Conservation (phyloP, 148 eudicot genomes). For the Amaranthus hypochondriacus region DNA sequence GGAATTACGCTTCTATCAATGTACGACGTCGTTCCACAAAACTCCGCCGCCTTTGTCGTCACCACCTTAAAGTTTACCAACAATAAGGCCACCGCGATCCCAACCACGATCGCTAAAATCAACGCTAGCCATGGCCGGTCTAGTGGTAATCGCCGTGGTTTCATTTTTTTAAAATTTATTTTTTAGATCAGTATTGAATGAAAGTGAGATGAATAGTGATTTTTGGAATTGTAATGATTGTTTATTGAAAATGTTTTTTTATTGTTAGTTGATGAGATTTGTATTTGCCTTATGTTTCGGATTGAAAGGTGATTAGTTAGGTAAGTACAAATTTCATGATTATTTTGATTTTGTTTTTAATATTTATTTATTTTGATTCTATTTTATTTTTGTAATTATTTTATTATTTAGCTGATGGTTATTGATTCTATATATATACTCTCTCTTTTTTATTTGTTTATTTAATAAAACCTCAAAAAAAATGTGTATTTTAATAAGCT, state of each 20-base stretch:
- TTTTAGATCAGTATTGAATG: neutral
- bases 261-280: conserved; percentile 22
- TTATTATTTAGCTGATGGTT: neutral
- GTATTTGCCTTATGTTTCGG: conserved; percentile 22
- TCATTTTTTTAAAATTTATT: conserved; percentile 4
- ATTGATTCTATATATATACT: too few relatives aligned
- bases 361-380: neutral
- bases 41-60: conserved; percentile 10
- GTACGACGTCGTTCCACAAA: conserved; percentile 1
- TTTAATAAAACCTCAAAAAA: too few relatives aligned
- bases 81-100: conserved; percentile 10
- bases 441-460: too few relatives aligned
- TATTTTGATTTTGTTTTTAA: neutral
- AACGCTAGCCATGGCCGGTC: conserved; percentile 20
- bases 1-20: conserved; percentile 20
- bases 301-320: conserved; percentile 13
- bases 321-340: conserved; percentile 12
- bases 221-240: neutral
- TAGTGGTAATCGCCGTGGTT: conserved; percentile 9
- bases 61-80: conserved; percentile 20
- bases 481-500: too few relatives aligned
- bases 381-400: neutral
- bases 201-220: neutral
- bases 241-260: neutral
- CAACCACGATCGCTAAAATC: conserved; percentile 6